Base-by-base conservation (phyloP, 2,329 filamentous ascomycete genomes). In the Trichoderma atroviride region DNA sequence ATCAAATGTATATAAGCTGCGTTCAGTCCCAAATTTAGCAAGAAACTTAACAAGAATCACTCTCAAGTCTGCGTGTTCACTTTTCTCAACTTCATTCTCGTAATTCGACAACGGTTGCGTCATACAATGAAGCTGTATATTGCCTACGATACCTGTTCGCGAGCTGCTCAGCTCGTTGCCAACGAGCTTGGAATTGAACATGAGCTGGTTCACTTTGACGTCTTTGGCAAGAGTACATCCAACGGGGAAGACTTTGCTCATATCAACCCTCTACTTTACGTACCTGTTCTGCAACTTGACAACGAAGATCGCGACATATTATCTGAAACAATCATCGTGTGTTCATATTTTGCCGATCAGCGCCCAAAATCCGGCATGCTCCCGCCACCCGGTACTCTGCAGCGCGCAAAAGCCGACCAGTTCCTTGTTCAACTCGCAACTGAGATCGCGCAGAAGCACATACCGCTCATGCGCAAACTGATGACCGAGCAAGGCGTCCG, bases 401-500 rank as follows among this genome's bases (percentile, higher is more conserved):
- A 65, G 11, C 62, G 62, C 33, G 62, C 56, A n/a, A 65, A 65
- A 16, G 55, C 55, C n/a, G 53, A 65, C 40, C 62, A 65, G 19
- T 47, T 65, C 7, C 52, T 65, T 9, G 62, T 65, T 2, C 62
- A 57, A 24, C 53, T 65, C 4, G 52, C 62, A 4, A 65, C 62
- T 13, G 62, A 65, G 27, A 47, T 65, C 22, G 62, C 53, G 9
- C 62, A 65, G 53, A 65, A 65, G 37, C 62, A 65, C 37, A 65
- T 65, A 1, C 62, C 62, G 14, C 37, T 65, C 10, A 65, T 65
- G 62, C 62, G 62, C 62, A 65, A 65, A 29, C 37, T 65, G 33
- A 65, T 65, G 62, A 65, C 62, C 9, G 35, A 27, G 16, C 35
- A 65, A 22, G 62, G 62, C 13, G 4, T 65, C 27, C 31, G 47